Conservation (phyloP, 257 asterid species). For the Leptodermis oblonga region DNA sequence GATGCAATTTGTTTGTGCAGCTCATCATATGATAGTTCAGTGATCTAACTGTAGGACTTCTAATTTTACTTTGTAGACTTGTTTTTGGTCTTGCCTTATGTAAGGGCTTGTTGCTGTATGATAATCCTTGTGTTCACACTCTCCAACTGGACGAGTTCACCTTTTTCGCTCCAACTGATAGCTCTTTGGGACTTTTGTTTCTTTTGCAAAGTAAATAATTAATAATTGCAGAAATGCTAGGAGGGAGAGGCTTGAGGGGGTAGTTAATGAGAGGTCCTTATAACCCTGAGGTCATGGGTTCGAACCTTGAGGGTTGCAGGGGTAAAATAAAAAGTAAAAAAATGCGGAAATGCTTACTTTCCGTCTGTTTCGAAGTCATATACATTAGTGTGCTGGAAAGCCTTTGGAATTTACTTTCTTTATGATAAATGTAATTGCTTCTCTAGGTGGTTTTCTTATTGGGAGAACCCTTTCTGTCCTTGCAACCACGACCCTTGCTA, state of each 20-base stretch:
- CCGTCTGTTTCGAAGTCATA: background rate
- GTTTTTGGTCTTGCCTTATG: background rate
- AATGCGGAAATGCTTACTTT: background rate
- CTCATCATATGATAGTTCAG: background rate
- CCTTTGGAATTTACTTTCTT: background rate
- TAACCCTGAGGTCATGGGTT: too few relatives aligned
- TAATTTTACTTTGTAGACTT: background rate
- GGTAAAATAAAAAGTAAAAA: too few relatives aligned
- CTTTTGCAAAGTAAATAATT: background rate
- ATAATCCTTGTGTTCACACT: background rate
- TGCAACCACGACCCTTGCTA: constrained; percentile 71
- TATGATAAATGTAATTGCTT: constrained; percentile 9
- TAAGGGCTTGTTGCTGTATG: background rate
- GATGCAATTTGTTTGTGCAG: background rate
- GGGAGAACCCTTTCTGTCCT: constrained; percentile 95
- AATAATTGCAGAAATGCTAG: background rate
- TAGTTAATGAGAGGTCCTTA: too few relatives aligned
- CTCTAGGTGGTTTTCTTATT: constrained; percentile 80
- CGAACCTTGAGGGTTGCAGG: too few relatives aligned
- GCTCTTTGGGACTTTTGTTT: background rate
- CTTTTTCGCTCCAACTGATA: background rate
- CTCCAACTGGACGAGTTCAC: background rate
- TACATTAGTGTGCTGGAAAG: background rate
- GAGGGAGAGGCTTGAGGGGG: too few relatives aligned
- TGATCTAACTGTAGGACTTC: too few relatives aligned